phyloP scores from a whole-genome alignment of 2,329 filamentous ascomycete species.

The Zopfia rhizophila region DNA sequence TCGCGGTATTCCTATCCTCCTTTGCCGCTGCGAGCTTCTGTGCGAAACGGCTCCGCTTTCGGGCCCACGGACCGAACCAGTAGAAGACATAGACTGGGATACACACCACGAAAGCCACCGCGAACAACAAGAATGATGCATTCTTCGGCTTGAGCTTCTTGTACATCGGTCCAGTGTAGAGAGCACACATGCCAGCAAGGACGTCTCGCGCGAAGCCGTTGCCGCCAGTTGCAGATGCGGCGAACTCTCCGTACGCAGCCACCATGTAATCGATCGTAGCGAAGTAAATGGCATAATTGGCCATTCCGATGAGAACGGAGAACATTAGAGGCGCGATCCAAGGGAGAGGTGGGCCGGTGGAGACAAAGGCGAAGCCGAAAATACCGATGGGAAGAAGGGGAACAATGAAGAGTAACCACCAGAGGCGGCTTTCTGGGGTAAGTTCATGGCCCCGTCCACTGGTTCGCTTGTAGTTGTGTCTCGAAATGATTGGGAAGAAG shows the following conservation, averaged over 20 bases:
- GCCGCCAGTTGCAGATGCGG: conserved; percentile 79
- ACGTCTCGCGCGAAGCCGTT: conserved; percentile 81
- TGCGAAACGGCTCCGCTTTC: conserved; percentile 49
- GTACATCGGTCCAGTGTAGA: conserved; percentile 57
- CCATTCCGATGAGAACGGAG: conserved; percentile 68
- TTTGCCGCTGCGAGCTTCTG: conserved; percentile 34
- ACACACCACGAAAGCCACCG: conserved; percentile 60
- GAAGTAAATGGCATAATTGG: conserved; percentile 77
- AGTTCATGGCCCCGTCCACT: conserved; percentile 60
- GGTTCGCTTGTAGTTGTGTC: conserved; percentile 59
- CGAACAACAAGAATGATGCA: conserved; percentile 57
- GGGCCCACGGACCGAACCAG: conserved; percentile 63
- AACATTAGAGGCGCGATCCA: conserved; percentile 68
- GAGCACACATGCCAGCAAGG: conserved; percentile 75
- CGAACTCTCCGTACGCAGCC: conserved; percentile 76
- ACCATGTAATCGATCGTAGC: conserved; percentile 84
- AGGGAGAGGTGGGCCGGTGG: conserved; percentile 69
- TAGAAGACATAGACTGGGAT: conserved; percentile 67
- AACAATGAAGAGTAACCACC: conserved; percentile 70
- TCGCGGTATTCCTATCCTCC: conserved; percentile 14
- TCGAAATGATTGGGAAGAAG: conserved; percentile 63
- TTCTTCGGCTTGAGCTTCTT: conserved; percentile 37
- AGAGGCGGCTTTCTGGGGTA: conserved; percentile 72
- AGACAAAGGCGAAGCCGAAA: conserved; percentile 71
- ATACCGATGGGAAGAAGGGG: conserved; percentile 72